These are phyloP conservation scores for Asterella californica DNA, from an alignment of 225 moss, liverwort and hornwort species.

Conservation along the genomic window DNA sequence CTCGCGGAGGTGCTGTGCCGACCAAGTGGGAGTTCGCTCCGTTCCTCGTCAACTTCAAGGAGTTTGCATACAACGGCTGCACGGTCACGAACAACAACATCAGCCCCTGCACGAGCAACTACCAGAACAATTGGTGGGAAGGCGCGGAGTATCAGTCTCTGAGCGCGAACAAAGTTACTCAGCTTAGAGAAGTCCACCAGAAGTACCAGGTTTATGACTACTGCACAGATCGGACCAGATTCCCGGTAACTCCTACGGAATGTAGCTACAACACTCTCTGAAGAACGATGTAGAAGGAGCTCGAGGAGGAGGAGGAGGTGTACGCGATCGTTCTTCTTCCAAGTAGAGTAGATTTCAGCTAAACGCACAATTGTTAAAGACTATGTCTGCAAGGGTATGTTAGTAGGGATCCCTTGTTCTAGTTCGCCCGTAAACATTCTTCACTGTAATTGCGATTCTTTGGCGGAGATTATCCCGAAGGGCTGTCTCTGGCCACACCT, in stretches of 20 bases:
- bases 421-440: too few relatives aligned
- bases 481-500: too few relatives aligned
- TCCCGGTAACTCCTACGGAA: background rate
- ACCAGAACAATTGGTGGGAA: constrained; percentile 30
- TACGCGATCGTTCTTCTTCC: too few relatives aligned
- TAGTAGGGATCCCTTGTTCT: too few relatives aligned
- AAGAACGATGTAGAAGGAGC: too few relatives aligned
- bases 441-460: too few relatives aligned
- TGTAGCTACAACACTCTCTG: constrained; percentile 7
- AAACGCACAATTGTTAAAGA: too few relatives aligned
- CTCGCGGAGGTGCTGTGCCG: constrained; percentile 31
- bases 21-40: constrained; percentile 33
- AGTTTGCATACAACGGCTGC: constrained; percentile 28
- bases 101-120: constrained; percentile 15
- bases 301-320: too few relatives aligned
- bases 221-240: constrained; percentile 14
- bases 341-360: too few relatives aligned
- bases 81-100: background rate
- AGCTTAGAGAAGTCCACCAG: constrained; percentile 25
- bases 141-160: constrained; percentile 14
- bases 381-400: too few relatives aligned
- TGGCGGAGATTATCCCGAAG: too few relatives aligned
- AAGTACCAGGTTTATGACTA: constrained; percentile 40
- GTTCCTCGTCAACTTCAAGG: constrained; percentile 19
- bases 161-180: background rate